phyloP scores from a whole-genome alignment of 352 stramenopile genomes.

The Thalassiosira hispida region DNA sequence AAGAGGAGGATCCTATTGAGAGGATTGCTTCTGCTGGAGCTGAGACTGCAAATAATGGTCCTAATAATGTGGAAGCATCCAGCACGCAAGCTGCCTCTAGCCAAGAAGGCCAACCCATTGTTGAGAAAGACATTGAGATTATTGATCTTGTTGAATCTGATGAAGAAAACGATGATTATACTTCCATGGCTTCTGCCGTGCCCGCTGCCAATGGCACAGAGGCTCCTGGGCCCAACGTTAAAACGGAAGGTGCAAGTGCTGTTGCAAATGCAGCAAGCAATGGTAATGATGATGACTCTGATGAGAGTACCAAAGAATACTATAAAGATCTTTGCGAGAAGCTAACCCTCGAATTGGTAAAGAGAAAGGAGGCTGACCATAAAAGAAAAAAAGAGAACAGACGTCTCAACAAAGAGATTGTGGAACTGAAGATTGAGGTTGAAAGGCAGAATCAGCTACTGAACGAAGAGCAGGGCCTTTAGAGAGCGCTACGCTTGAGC shows the following conservation, averaged over 20 bases:
- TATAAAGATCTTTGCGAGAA: constrained; percentile 24
- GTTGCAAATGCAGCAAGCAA: background rate
- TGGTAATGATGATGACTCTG: constrained; percentile 12
- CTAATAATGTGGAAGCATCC: too few species aligned
- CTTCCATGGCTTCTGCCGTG: too few species aligned
- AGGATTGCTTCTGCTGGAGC: too few species aligned
- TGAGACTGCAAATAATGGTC: too few species aligned
- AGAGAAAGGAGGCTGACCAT: constrained; percentile 5
- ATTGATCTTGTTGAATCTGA: too few species aligned
- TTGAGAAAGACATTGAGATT: too few species aligned
- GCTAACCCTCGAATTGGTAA: background rate
- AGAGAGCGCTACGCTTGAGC: too few species aligned
- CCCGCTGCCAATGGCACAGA: background rate
- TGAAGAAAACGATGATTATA: too few species aligned
- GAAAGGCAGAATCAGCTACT: background rate
- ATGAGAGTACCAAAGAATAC: constrained; percentile 13
- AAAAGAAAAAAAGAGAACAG: constrained; percentile 56
- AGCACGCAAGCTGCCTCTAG: too few species aligned
- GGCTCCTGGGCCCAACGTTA: background rate
- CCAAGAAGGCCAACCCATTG: too few species aligned
- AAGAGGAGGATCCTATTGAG: too few species aligned
- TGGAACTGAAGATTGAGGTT: constrained; percentile 39
- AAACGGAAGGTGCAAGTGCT: constrained; percentile 1
- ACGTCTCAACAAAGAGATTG: constrained; percentile 39
- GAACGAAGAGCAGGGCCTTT: too few species aligned